Evolutionary conservation across 345 rosid genomes (phyloP).

Genomic region (Lepidium didymum): DNA sequence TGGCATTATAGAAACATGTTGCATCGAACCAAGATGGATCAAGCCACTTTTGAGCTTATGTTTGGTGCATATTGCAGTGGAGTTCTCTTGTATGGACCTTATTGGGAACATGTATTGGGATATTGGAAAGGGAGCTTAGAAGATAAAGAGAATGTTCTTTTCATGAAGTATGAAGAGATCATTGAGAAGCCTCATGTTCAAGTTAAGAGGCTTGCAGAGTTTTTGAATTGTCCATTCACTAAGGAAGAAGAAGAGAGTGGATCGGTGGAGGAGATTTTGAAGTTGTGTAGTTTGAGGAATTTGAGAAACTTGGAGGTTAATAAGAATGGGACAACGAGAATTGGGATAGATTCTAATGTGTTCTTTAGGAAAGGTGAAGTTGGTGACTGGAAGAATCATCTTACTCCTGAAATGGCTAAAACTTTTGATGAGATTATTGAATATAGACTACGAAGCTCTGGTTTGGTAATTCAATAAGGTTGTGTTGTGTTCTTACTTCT

Average conservation of each 20-base stretch:
- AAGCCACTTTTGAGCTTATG: constrained; percentile 28
- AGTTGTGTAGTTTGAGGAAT: constrained; percentile 42
- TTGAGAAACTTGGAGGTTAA: constrained; percentile 49
- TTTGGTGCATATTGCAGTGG: constrained; percentile 28
- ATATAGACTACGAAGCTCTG: constrained; percentile 26
- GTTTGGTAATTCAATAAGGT: constrained; percentile 27
- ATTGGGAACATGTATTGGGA: constrained; percentile 51
- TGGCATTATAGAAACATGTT: constrained; percentile 29
- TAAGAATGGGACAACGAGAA: constrained; percentile 23
- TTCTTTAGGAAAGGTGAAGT: constrained; percentile 52
- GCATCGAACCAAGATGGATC: constrained; percentile 24
- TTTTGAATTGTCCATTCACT: constrained; percentile 43
- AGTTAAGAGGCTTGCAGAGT: constrained; percentile 35
- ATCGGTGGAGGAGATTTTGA: constrained; percentile 33
- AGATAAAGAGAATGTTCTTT: constrained; percentile 30
- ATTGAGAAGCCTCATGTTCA: constrained; percentile 27
- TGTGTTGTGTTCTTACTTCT: background rate
- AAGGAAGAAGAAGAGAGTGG: constrained; percentile 34
- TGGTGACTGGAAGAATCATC: constrained; percentile 46
- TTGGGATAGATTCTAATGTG: constrained; percentile 21
- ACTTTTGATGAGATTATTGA: constrained; percentile 34
- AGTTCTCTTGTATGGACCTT: constrained; percentile 41
- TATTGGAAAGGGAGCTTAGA: constrained; percentile 53
- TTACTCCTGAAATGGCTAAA: constrained; percentile 36
- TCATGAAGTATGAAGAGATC: constrained; percentile 49